Evolutionary conservation across 2,329 filamentous ascomycete genomes (phyloP), one percentile per base, ranked within the genome.

Genomic region (Colletotrichum coccodes): DNA sequence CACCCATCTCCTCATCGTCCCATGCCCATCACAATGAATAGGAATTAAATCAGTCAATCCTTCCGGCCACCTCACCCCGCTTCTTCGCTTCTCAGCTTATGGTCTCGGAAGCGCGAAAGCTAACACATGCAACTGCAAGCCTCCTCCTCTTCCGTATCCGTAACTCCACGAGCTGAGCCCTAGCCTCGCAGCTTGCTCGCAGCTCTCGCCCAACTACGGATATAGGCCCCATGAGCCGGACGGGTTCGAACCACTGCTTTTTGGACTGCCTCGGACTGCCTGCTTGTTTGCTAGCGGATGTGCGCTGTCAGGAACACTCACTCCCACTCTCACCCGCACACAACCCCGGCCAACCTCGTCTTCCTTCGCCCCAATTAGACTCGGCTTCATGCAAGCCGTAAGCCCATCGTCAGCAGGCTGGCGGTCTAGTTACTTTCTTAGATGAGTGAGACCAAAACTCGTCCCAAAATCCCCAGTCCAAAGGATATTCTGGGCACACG

Each of bases 331-430:
- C 18, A 32, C 14, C 28, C 50, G 18, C 60, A 30, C 38, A 32
- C 59, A n/a, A n/a, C 52, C 59, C 50, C 3, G 42, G 1, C 18
- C 34, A 21, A 38, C 23, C 59, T 52, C 64, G 32, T 23, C 64
- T 53, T 67, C 59, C 64, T 50, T 63, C 38, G 42, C 54, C 61
- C 50, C 42, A 40, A 65, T 56, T 60, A 60, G 65, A 60, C 56
- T 30, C 53, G 38, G 46, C 8, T 36, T 36, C n/a, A 59, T 65
- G 65, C 61, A 68, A 49, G 47, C 65, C 65, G 54, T 68, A 68
- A 68, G 65, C 65, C 32, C 65, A 49, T 26, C 53, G 32, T 60
- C 61, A 52, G 61, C 61, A 68, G 38, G 36, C 38, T 64, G 64
- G 28, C 21, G 38, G 30, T 53, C 23, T 9, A 38, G 16, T 52